Base-by-base conservation (phyloP, 2,329 filamentous ascomycete species). In the Venturiaceae sp. region DNA sequence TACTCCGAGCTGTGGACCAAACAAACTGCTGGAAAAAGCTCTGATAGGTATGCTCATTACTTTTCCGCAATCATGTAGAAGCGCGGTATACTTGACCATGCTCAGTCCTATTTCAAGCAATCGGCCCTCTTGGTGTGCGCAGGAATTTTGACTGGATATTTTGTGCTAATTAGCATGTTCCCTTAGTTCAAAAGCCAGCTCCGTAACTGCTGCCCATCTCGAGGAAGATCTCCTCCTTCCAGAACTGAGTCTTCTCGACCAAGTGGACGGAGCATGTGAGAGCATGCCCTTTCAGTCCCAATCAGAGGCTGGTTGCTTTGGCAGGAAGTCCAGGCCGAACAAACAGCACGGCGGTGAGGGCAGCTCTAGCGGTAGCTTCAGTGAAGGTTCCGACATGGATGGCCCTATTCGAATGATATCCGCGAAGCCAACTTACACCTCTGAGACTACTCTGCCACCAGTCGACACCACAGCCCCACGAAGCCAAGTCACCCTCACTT, bases 1-100 rank as follows among this genome's bases (percentile, higher is more conserved):
- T 96, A 96, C 67, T 82, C 83, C 11, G 85, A 85, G 61, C 92
- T 96, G 84, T 96, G 91, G 91, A 84, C 86, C 62, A 92, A 92
- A 72, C 91, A 96, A 16, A 60, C 58, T 33, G 21, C 58, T 28
- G 39, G 28, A 30, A 59, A 56, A 50, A 26, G 44, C 23, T 30
- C 13, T 50, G 13, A 50, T 8, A 50, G 44, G 44, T 30, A 50
- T n/a, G 23, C 30, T 26, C n/a, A n/a, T n/a, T n/a, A n/a, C n/a
- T 28, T 16, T 14, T 14, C 21, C 9, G 14, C 6, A n/a, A n/a
- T n/a, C n/a, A n/a, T n/a, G n/a, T n/a, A n/a, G n/a, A n/a, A n/a
- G n/a, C n/a, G n/a, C n/a, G n/a, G n/a, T n/a, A n/a, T n/a, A n/a
- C n/a, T n/a, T n/a, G n/a, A n/a, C n/a, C n/a, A n/a, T n/a, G n/a